Conservation (phyloP, 1,284 basidiomycete species). For the Cryptococcus wingfieldii region DNA sequence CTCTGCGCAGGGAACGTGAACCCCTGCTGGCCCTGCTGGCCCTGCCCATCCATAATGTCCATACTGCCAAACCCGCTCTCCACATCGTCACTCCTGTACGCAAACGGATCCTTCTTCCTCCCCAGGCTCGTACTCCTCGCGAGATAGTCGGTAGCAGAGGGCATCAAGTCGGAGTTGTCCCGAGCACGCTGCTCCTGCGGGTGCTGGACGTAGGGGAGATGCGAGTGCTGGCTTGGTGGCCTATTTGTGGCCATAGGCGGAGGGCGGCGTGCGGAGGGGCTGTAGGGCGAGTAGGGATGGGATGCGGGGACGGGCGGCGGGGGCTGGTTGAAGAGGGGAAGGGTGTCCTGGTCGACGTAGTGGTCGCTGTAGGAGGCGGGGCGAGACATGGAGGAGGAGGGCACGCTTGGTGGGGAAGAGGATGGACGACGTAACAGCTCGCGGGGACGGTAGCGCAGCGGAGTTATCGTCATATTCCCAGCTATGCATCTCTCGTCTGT, state of each 20-base stretch:
- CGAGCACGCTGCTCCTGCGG: constrained; percentile 6
- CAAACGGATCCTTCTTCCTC: constrained; percentile 45
- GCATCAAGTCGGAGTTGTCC: constrained; percentile 10
- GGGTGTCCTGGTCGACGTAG: constrained; percentile 21
- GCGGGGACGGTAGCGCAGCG: too few relatives aligned
- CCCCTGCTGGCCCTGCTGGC: constrained; percentile 10
- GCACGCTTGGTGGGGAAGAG: too few relatives aligned
- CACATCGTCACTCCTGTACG: constrained; percentile 46
- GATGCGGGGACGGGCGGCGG: constrained; percentile 2
- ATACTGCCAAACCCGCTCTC: constrained; percentile 44
- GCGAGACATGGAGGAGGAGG: constrained; percentile 36
- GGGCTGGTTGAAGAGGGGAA: constrained; percentile 36
- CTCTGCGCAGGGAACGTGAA: not conserved
- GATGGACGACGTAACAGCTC: too few relatives aligned
- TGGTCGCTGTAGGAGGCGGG: constrained; percentile 37
- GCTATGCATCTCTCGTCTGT: too few relatives aligned
- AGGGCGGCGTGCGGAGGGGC: constrained; percentile 1
- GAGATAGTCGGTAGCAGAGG: constrained; percentile 28
- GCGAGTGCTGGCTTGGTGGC: not conserved
- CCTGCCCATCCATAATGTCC: constrained; percentile 18
- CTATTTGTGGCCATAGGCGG: not conserved
- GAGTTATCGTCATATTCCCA: too few relatives aligned
- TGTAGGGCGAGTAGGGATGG: constrained; percentile 15
- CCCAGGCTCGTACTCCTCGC: constrained; percentile 41
- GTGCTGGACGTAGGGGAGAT: not conserved